Base-by-base conservation (phyloP, 345 rosid genomes). In the Arabis alpina region DNA sequence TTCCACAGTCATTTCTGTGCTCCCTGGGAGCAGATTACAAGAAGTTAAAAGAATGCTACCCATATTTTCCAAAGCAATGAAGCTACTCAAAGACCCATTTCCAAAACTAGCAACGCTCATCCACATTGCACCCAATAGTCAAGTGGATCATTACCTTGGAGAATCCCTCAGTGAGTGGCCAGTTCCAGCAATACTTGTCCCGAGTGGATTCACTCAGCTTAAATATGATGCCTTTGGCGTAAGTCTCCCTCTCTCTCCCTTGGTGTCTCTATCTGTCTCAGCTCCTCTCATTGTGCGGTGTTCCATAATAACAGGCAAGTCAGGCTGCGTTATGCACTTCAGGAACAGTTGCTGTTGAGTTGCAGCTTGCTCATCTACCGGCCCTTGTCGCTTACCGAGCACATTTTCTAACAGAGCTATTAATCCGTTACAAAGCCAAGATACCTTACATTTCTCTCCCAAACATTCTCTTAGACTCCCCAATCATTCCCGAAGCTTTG, bases 11-110 rank as follows among this genome's bases (percentile, higher is more conserved):
- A 73, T 93, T 57, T 78, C 86, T 48, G 77, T 93, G 82, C 88
- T 91, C 47, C 98, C 98, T 4, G 97, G 98, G 76, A 93, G 98
- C 84, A 84, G 98, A 81, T 77, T 89, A 77, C 97, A 91, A 77
- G 98, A 93, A 81, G 94, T 91, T 62, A 76, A 79, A 28, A 82
- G 90, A 69, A 89, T 91, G 97, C 88, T 93, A 80, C 86, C 98
- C 50, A 87, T 93, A 75, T 93, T 85, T 75, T 71, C 77, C 39
- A 74, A 72, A 19, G 73, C 96, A 27, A 54, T 87, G 68, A 73
- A 80, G 49, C 80, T 64, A 78, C 75, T 93, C 56, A 85, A 81
- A 71, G 73, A 66, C n/a, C 72, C 85, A 9, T 65, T 85, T 70
- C 84, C 77, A 1, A 79, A 84, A 52, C 78, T 91, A 77, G 14